phyloP scores from a whole-genome alignment of 129 eudicot genomes.

The Solidago caesia region DNA sequence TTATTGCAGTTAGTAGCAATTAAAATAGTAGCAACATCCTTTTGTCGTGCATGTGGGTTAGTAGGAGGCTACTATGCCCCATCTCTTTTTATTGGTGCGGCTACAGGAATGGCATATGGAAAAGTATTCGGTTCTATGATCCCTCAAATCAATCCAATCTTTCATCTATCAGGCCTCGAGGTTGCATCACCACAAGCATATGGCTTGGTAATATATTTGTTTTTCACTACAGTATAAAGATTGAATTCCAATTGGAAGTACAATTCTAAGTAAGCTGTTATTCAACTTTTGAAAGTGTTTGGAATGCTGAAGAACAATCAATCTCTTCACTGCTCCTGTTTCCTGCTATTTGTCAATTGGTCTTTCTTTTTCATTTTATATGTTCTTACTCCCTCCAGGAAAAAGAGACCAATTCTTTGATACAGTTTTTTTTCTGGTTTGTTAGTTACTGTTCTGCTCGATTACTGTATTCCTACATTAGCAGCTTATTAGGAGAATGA shows the following conservation, averaged over 20 bases:
- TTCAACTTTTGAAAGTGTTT: neutral
- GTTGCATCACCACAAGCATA: constrained; percentile 98
- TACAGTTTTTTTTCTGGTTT: neutral
- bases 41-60: constrained; percentile 87
- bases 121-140: constrained; percentile 53
- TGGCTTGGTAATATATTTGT: constrained; percentile 61
- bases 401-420: neutral
- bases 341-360: neutral
- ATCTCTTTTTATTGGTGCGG: constrained; percentile 91
- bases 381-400: neutral
- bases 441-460: no score
- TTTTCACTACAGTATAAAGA: neutral
- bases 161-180: constrained; percentile 67
- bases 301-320: no score
- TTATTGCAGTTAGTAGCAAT: constrained; percentile 69
- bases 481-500: neutral
- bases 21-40: constrained; percentile 78
- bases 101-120: constrained; percentile 97
- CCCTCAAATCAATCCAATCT: constrained; percentile 47
- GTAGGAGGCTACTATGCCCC: constrained; percentile 99
- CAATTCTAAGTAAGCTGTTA: neutral
- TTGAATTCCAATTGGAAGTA: neutral
- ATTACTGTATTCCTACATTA: neutral
- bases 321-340: neutral
- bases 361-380: neutral